A percentile compares a stretch with the other conserved stretches of the same genome.
phyloP scores from a whole-genome alignment of 2,329 filamentous ascomycete genomes.

The Ciborinia camelliae region DNA sequence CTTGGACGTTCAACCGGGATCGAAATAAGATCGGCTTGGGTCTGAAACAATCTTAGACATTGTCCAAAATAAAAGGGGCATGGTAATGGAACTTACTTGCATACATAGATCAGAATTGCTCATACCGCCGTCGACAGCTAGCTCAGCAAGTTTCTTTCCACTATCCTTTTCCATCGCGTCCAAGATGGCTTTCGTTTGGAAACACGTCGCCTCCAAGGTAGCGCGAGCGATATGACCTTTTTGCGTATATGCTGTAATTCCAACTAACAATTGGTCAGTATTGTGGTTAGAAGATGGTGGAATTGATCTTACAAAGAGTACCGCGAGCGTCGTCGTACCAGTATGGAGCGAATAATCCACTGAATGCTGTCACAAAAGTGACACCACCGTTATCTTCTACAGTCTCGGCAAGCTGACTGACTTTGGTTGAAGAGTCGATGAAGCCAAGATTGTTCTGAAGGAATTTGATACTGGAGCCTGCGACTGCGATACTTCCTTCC shows the following conservation, averaged over 20 bases:
- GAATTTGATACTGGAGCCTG: slow-evolving; percentile 73
- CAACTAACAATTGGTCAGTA: slow-evolving; percentile 43
- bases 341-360: slow-evolving; percentile 69
- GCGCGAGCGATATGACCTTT: slow-evolving; percentile 68
- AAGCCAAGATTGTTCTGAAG: slow-evolving; percentile 63
- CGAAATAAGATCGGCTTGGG: slow-evolving; percentile 75
- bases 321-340: slow-evolving; percentile 74
- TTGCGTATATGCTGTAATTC: slow-evolving; percentile 67
- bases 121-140: slow-evolving; percentile 71
- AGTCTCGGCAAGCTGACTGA: slow-evolving; percentile 60
- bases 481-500: slow-evolving; percentile 74
- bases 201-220: slow-evolving; percentile 69
- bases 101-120: slow-evolving; percentile 69
- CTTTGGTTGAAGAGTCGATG: slow-evolving; percentile 58
- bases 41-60: slow-evolving; percentile 42
- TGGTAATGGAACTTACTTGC: slow-evolving; percentile 48
- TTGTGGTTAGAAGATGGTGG: not conserved
- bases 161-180: slow-evolving; percentile 71
- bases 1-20: slow-evolving; percentile 74
- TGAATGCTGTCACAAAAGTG: slow-evolving; percentile 69
- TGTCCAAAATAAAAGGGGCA: not conserved
- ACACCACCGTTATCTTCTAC: slow-evolving; percentile 67
- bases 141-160: slow-evolving; percentile 58
- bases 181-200: slow-evolving; percentile 70
- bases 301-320: slow-evolving; percentile 55